Percentiles rank a stretch among this genome's conserved stretches.
Evolutionary conservation across 306 rosid genomes (phyloP).

Genomic region (Vigna angularis): DNA sequence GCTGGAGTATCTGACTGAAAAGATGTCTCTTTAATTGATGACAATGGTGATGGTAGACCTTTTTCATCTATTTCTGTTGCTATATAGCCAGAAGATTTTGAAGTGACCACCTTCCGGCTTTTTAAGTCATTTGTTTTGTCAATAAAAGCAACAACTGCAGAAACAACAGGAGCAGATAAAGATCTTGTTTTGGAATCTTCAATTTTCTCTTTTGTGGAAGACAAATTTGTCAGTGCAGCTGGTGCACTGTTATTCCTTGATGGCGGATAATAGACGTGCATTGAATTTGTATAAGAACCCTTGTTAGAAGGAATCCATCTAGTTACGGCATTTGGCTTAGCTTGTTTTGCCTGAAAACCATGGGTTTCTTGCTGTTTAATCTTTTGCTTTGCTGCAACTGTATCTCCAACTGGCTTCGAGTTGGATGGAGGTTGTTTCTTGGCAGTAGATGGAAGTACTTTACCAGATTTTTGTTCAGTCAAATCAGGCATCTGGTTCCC

Average conservation of each 20-base stretch:
- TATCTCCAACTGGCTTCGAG: conserved; percentile 58
- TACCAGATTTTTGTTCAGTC: conserved; percentile 65
- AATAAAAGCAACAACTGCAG: conserved; percentile 43
- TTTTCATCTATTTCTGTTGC: conserved; percentile 54
- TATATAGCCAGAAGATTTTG: conserved; percentile 59
- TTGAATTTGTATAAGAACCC: conserved; percentile 75
- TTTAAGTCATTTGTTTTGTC: conserved; percentile 59
- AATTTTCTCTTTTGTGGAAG: conserved; percentile 61
- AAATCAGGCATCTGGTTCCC: conserved; percentile 58
- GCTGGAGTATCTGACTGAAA: conserved; percentile 39
- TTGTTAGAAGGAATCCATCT: conserved; percentile 90
- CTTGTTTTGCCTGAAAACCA: conserved; percentile 64
- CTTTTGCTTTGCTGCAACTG: conserved; percentile 61
- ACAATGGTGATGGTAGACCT: conserved; percentile 47
- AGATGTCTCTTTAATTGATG: conserved; percentile 51
- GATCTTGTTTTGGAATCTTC: conserved; percentile 59
- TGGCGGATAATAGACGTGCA: conserved; percentile 87
- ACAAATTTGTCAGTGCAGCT: conserved; percentile 54
- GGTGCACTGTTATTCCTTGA: conserved; percentile 75
- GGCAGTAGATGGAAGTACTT: conserved; percentile 54
- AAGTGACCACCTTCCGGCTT: conserved; percentile 49
- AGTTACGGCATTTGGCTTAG: conserved; percentile 75
- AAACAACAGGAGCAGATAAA: conserved; percentile 52
- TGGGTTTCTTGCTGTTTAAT: conserved; percentile 71
- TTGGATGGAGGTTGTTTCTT: conserved; percentile 64